A percentile compares a stretch with the other conserved stretches of the same genome.
Conservation (phyloP, 1,139 yeast genomes). For the Protomyces inundatus region DNA sequence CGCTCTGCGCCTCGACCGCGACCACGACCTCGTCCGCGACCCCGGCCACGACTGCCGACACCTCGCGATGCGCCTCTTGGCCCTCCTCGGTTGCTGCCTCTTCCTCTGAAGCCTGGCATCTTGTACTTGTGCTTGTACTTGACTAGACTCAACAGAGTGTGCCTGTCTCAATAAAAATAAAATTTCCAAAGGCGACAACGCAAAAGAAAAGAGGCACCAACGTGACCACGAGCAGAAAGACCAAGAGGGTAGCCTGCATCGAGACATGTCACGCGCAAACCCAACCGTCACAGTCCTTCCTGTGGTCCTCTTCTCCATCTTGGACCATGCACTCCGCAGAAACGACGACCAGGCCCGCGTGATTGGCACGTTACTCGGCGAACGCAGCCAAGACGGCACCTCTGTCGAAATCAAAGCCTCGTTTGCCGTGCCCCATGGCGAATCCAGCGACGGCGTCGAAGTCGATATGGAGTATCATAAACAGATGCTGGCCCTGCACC, state of each 20-base stretch:
- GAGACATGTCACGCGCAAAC: constrained; percentile 15
- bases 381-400: constrained; percentile 79
- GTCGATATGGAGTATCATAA: constrained; percentile 73
- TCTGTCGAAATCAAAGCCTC: constrained; percentile 71
- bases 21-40: constrained; percentile 55
- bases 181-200: background rate
- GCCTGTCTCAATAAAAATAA: background rate
- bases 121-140: background rate
- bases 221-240: background rate
- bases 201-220: background rate
- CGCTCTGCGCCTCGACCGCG: constrained; percentile 48
- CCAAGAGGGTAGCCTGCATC: no score
- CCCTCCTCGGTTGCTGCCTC: background rate
- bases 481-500: constrained; percentile 64
- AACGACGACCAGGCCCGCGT: constrained; percentile 52
- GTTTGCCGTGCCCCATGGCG: constrained; percentile 77
- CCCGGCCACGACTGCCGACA: constrained; percentile 42
- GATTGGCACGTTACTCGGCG: constrained; percentile 78
- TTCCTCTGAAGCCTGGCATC: background rate
- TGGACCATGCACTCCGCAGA: constrained; percentile 52
- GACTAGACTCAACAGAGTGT: background rate
- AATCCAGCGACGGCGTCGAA: constrained; percentile 62
- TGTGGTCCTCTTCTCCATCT: constrained; percentile 54
- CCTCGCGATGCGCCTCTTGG: constrained; percentile 5
- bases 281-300: constrained; percentile 33